Evolutionary conservation across 2,329 filamentous ascomycete species (phyloP).

Genomic region (Aspergillus costaricaensis): DNA sequence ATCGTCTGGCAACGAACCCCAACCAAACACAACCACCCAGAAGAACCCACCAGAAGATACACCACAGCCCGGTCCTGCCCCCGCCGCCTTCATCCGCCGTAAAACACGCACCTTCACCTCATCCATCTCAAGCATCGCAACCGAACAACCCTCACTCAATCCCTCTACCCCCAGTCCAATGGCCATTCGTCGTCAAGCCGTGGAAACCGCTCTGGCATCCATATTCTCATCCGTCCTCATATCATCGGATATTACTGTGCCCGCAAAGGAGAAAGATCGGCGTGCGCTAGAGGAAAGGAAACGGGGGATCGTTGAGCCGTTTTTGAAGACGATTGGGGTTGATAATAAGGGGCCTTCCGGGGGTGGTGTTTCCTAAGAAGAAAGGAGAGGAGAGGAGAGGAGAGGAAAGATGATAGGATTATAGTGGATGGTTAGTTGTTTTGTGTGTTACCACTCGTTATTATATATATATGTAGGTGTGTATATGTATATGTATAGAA

Average conservation of each 20-base stretch:
- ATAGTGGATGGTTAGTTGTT: too few relatives aligned
- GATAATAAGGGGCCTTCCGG: slow-evolving; percentile 39
- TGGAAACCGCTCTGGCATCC: slow-evolving; percentile 64
- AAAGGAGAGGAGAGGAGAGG: not conserved
- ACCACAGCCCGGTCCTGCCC: slow-evolving; percentile 20
- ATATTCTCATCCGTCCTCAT: slow-evolving; percentile 68
- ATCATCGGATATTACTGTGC: slow-evolving; percentile 45
- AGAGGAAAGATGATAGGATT: too few relatives aligned
- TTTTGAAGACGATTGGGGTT: slow-evolving; percentile 53
- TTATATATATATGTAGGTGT: not conserved
- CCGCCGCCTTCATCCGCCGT: slow-evolving; percentile 33
- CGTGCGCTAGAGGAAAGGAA: slow-evolving; percentile 65
- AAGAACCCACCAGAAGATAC: not conserved
- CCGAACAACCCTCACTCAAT: slow-evolving; percentile 30
- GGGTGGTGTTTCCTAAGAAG: slow-evolving; percentile 24
- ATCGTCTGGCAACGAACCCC: slow-evolving; percentile 8
- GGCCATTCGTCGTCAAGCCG: slow-evolving; percentile 57
- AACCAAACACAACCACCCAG: slow-evolving; percentile 2
- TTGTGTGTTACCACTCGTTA: not conserved
- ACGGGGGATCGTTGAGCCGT: slow-evolving; percentile 68
- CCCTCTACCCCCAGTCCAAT: slow-evolving; percentile 43
- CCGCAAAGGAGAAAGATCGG: slow-evolving; percentile 59
- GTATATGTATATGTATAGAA: not conserved
- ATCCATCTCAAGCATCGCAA: slow-evolving; percentile 32
- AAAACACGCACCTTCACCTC: slow-evolving; percentile 26